These are phyloP conservation scores for Phytopythium boreale DNA, from an alignment of 352 stramenopile genomes.

Conservation along the genomic window DNA sequence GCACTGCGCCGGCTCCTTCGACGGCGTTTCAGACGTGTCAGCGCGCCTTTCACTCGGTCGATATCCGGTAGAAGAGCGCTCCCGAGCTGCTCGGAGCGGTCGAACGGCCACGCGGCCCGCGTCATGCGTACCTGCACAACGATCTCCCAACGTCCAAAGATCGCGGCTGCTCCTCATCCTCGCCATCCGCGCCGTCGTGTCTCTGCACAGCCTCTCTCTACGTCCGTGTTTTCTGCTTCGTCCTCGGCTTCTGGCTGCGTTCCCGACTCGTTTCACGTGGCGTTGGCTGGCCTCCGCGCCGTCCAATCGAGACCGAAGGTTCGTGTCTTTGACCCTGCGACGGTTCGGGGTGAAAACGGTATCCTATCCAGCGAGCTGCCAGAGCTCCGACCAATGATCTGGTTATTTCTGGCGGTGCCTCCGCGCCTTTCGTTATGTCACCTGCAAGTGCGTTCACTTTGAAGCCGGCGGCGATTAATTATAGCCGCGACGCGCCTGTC, in stretches of 20 bases:
- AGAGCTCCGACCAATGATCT: neutral
- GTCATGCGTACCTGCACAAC: neutral
- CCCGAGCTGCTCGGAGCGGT: too few species aligned
- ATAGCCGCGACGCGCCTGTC: neutral
- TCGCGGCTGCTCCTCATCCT: neutral
- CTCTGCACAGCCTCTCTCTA: neutral
- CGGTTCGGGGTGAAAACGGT: neutral
- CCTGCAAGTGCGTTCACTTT: too few species aligned
- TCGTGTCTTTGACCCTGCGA: neutral
- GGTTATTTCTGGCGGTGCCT: neutral
- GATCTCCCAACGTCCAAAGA: neutral
- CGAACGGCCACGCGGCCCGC: too few species aligned
- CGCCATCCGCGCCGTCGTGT: neutral
- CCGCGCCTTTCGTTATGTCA: too few species aligned
- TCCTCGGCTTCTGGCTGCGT: neutral
- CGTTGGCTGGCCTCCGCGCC: neutral
- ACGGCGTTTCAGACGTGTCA: too few species aligned
- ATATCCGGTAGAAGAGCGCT: too few species aligned
- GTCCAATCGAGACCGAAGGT: neutral
- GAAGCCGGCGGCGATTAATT: neutral
- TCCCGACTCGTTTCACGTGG: too few species aligned
- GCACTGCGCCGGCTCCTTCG: too few species aligned
- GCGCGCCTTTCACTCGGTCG: too few species aligned
- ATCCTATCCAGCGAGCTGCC: neutral
- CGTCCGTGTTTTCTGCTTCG: neutral